phyloP scores from a whole-genome alignment of 345 rosid species.

The Odontarrhena argentea region DNA sequence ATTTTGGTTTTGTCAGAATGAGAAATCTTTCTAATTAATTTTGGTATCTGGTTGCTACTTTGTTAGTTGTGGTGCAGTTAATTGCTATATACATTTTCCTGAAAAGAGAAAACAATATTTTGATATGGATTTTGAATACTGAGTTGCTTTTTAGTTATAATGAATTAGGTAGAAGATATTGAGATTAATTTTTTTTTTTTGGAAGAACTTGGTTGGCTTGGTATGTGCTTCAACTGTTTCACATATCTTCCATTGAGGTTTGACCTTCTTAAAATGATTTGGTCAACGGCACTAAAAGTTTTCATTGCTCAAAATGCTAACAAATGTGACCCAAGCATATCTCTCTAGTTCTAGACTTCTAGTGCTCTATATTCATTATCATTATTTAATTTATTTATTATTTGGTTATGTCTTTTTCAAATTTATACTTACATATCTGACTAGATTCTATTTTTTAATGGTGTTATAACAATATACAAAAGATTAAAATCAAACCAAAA shows the following conservation, averaged over 20 bases:
- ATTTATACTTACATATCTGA: background rate
- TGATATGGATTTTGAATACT: conserved; percentile 11
- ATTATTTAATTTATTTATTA: too few relatives aligned
- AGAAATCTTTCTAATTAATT: conserved; percentile 18
- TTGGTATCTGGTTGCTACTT: conserved; percentile 28
- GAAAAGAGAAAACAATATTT: conserved; percentile 1
- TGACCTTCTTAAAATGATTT: conserved; percentile 27
- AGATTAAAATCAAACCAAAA: too few relatives aligned
- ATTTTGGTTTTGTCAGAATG: conserved; percentile 23
- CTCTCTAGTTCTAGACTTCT: too few relatives aligned
- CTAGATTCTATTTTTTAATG: background rate
- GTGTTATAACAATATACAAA: too few relatives aligned
- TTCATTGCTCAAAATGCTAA: background rate
- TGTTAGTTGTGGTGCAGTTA: conserved; percentile 37
- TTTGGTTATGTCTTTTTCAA: too few relatives aligned
- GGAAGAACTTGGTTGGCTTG: conserved; percentile 37
- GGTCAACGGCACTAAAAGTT: conserved; percentile 9
- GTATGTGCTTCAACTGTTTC: conserved; percentile 28
- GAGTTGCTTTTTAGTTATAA: background rate
- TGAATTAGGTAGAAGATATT: conserved; percentile 30
- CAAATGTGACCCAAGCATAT: background rate
- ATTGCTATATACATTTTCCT: background rate
- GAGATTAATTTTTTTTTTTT: conserved; percentile 13
- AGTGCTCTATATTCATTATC: too few relatives aligned
- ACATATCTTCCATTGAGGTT: conserved; percentile 13